Evolutionary conservation across 108 stramenopile genomes (phyloP).

Genomic region (Halocafeteria seosinensis): DNA sequence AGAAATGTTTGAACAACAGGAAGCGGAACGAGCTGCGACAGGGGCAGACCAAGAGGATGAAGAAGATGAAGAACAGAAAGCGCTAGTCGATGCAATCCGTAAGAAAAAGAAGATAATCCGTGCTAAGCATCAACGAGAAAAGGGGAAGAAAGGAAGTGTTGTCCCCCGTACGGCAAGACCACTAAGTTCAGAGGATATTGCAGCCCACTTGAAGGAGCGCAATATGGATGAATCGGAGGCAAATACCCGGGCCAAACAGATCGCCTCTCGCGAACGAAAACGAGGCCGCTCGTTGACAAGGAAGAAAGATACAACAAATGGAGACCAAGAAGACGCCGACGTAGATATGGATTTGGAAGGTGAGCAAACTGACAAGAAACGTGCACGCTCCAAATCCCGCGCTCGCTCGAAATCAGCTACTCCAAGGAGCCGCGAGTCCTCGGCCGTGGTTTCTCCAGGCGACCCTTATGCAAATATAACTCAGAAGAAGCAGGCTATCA

Average conservation of each 20-base stretch:
- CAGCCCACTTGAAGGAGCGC: background rate
- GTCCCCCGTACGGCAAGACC: background rate
- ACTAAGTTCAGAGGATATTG: background rate
- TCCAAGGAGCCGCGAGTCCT: conserved; percentile 11
- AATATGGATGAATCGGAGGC: conserved; percentile 34
- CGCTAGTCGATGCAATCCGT: background rate
- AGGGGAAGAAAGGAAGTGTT: background rate
- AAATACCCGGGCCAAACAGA: conserved; percentile 54
- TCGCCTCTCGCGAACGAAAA: conserved; percentile 48
- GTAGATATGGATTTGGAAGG: conserved; percentile 20
- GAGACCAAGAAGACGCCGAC: conserved; percentile 30
- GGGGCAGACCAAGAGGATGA: background rate
- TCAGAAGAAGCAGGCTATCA: conserved; percentile 12
- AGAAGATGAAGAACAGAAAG: background rate
- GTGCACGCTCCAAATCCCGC: conserved; percentile 48
- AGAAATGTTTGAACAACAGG: conserved; percentile 52
- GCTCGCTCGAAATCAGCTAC: conserved; percentile 31
- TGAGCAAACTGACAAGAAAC: conserved; percentile 46
- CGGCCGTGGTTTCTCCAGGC: background rate
- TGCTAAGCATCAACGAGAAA: background rate
- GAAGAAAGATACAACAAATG: conserved; percentile 53
- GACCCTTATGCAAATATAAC: conserved; percentile 13
- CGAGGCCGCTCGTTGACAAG: conserved; percentile 44
- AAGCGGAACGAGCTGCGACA: conserved; percentile 49
- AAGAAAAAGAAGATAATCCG: background rate